Evolutionary conservation across 805 yeast species (phyloP), one percentile per base, ranked within the genome.

Genomic region (Ogataea saltuana): DNA sequence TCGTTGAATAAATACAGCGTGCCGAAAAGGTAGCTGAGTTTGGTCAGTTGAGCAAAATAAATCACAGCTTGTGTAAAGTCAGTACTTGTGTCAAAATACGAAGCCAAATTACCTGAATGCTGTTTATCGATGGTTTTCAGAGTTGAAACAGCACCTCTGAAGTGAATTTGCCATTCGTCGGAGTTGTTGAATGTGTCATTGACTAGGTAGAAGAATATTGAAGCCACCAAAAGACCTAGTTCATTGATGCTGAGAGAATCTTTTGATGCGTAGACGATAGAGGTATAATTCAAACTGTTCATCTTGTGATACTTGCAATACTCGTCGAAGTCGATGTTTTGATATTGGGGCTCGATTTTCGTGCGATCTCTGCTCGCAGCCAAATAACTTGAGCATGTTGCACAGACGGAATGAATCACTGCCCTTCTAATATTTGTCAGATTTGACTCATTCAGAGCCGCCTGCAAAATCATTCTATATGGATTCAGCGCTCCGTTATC

Each of bases 271-370:
- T 34, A 34, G 10, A 22, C 17, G 15, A 34, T 21, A 8, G 29
- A 16, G 5, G 25, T 29, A 12, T 23, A 34, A 8, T 34, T 34
- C 29, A 34, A 10, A 25, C 38, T 34, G 22, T 34, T 34, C 38
- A 34, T 34, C 22, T 34, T 34, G 21, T 34, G 38, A 23, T 23
- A 34, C 10, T 34, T 34, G 30, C 38, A 34, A 22, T 34, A 34
- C 29, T 34, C 38, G 9, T 15, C 20, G 16, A 34, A 34, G 22
- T 34, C 26, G n/a, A 34, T 22, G 21, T 22, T 7, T 8, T 15
- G 22, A 29, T 34, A 34, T 11, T 34, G 30, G 15, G 38, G 22
- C 6, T 28, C 38, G 13, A 34, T 34, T 8, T 22, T 23, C 15
- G 38, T 29, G 11, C 29, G 28, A 9, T 34, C 20, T 34, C 17